Evolutionary conservation across 2,329 filamentous ascomycete species (phyloP).

Genomic region (Sporothrix brunneoviolacea): DNA sequence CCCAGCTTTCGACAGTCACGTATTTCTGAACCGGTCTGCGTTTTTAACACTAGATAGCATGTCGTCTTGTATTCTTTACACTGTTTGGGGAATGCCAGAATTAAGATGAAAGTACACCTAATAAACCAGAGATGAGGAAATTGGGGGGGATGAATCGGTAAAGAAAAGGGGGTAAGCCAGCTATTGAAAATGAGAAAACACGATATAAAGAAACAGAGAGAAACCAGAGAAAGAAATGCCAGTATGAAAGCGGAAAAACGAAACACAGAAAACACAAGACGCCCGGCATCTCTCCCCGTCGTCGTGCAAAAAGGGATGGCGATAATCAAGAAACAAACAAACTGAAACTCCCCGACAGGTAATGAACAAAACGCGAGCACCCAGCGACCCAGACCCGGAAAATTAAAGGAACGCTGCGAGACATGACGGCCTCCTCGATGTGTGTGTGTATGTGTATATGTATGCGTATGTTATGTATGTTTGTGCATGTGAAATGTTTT

Average conservation of each 20-base stretch:
- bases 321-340: not conserved
- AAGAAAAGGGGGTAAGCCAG: not conserved
- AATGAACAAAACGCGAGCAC: not conserved
- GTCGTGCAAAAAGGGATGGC: not conserved
- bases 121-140: not conserved
- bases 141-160: too few relatives aligned
- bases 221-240: slow-evolving; percentile 4
- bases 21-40: too few relatives aligned
- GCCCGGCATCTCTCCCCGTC: not conserved
- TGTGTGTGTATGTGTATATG: not conserved
- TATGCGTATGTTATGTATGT: not conserved
- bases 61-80: not conserved
- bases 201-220: not conserved
- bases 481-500: not conserved
- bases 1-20: too few relatives aligned
- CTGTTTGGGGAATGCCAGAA: not conserved
- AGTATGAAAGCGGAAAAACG: not conserved
- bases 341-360: not conserved
- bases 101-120: too few relatives aligned
- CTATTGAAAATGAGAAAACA: not conserved
- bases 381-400: not conserved
- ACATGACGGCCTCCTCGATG: slow-evolving; percentile 4
- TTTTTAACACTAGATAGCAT: not conserved
- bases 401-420: slow-evolving; percentile 4
- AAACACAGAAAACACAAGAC: not conserved